Evolutionary conservation across 345 rosid species (phyloP), one percentile per base, ranked within the genome.

Genomic region (Salix caprea): DNA sequence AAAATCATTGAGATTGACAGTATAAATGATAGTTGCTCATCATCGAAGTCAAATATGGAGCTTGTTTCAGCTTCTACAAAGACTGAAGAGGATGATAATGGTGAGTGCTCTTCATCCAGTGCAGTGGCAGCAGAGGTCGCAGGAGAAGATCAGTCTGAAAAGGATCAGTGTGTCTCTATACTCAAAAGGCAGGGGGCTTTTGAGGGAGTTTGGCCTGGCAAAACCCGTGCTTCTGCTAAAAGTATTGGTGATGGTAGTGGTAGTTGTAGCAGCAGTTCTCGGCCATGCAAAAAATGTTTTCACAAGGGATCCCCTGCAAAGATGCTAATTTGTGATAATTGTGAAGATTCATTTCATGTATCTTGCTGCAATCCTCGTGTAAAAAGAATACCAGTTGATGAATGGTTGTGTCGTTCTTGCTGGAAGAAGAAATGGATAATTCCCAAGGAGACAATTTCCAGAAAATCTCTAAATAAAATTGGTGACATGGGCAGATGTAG

Each of bases 381-480:
- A 76, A 93, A 85, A 77, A 80, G 77, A 58, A 74, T 85, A 78
- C 89, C 89, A 6, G 75, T 73, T 40, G 91, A 88, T 86, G 97
- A 96, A 79, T 96, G 99, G 98, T 81, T 85, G 37, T 96, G 98
- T 73, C 77, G 82, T 82, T 89, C 90, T 5, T 94, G 99, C 84
- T 78, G 82, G 81, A 89, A 81, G 85, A 86, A 85, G 81, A 88
- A 86, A 83, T 77, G 67, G 23, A 84, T 81, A 75, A 74, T 78
- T 71, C 81, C 79, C 15, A 83, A 75, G 83, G 88, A 78, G 64
- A 56, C 61, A 46, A 65, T 67, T 65, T 73, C 71, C 37, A 84
- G 74, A 82, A 83, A 69, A 61, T 66, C 83, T 46, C 67, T 86
- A 19, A 87, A 82, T 78, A 81, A 79, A 67, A 69, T 79, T 36